Evolutionary conservation across 1,284 basidiomycete species (phyloP).

Genomic region (Cystobasidium slooffiae): DNA sequence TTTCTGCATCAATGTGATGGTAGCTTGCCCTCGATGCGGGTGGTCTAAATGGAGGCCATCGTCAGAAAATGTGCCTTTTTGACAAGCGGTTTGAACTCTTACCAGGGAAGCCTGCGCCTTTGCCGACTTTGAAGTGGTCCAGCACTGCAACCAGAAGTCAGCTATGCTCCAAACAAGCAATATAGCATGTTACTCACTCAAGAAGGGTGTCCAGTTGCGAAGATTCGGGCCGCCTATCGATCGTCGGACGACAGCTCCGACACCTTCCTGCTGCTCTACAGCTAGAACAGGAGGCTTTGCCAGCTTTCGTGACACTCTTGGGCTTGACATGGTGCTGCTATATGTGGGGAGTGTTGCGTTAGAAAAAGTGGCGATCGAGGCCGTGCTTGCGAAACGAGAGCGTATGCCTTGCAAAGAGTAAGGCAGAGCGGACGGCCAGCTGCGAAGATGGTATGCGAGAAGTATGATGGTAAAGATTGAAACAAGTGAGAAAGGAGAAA

Average conservation of each 20-base stretch:
- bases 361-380: too few species aligned
- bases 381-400: too few species aligned
- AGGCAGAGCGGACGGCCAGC: background rate
- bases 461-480: constrained; percentile 26
- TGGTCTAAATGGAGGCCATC: constrained; percentile 65
- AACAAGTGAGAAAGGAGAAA: background rate
- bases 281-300: constrained; percentile 72
- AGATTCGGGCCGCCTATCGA: constrained; percentile 79
- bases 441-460: background rate
- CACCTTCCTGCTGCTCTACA: constrained; percentile 84
- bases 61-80: background rate
- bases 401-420: background rate
- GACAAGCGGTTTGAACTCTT: constrained; percentile 14
- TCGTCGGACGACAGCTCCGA: constrained; percentile 81
- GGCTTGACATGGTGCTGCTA: constrained; percentile 51
- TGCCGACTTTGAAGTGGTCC: constrained; percentile 60
- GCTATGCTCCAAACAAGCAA: constrained; percentile 33
- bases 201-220: constrained; percentile 83
- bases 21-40: constrained; percentile 85
- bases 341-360: background rate
- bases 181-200: constrained; percentile 58
- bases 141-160: constrained; percentile 45
- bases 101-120: constrained; percentile 60
- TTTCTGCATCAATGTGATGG: constrained; percentile 80
- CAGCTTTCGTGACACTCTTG: constrained; percentile 67